Evolutionary conservation across 495 filamentous ascomycete genomes (phyloP).

Genomic region (Staphylotrichum longicolle): DNA sequence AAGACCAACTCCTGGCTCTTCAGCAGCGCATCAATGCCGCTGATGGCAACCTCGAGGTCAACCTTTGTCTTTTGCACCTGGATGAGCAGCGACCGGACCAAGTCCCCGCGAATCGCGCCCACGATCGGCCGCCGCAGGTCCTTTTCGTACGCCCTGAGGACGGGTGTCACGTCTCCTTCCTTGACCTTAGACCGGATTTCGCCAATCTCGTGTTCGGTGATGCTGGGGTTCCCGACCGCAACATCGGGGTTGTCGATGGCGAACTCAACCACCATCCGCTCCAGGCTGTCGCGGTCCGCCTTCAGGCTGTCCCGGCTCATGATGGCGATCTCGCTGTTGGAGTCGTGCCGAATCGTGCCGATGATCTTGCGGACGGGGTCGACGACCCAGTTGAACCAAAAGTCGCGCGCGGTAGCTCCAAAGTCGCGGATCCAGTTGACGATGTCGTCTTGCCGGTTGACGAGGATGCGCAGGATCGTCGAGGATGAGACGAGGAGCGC

Average conservation of each 20-base stretch:
- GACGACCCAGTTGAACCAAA: slow-evolving; percentile 94
- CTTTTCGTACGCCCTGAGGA: slow-evolving; percentile 84
- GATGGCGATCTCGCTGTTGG: slow-evolving; percentile 86
- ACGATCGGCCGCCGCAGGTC: slow-evolving; percentile 76
- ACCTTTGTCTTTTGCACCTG: slow-evolving; percentile 99
- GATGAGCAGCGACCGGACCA: slow-evolving; percentile 88
- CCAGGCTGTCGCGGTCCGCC: slow-evolving; percentile 85
- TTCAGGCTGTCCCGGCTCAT: slow-evolving; percentile 89
- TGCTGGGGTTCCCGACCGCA: slow-evolving; percentile 40
- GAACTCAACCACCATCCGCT: slow-evolving; percentile 98
- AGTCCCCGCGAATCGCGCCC: slow-evolving; percentile 76
- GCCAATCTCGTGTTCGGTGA: slow-evolving; percentile 60
- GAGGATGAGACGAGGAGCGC: slow-evolving; percentile 71
- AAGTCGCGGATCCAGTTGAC: slow-evolving; percentile 72
- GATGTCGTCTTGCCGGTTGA: slow-evolving; percentile 69
- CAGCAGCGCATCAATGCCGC: slow-evolving; percentile 85
- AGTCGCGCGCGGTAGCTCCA: slow-evolving; percentile 75
- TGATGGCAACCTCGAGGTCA: slow-evolving; percentile 92
- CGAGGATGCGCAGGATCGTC: slow-evolving; percentile 72
- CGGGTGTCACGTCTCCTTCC: slow-evolving; percentile 89
- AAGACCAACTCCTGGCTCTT: slow-evolving; percentile 98
- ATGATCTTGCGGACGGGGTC: slow-evolving; percentile 79
- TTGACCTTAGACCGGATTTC: slow-evolving; percentile 72
- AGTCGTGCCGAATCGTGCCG: slow-evolving; percentile 87
- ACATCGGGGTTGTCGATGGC: slow-evolving; percentile 68